A percentile compares a stretch with the other conserved stretches of the same genome.
Evolutionary conservation across 1,284 basidiomycete genomes (phyloP).

Genomic region (Cystobasidium pallidum): DNA sequence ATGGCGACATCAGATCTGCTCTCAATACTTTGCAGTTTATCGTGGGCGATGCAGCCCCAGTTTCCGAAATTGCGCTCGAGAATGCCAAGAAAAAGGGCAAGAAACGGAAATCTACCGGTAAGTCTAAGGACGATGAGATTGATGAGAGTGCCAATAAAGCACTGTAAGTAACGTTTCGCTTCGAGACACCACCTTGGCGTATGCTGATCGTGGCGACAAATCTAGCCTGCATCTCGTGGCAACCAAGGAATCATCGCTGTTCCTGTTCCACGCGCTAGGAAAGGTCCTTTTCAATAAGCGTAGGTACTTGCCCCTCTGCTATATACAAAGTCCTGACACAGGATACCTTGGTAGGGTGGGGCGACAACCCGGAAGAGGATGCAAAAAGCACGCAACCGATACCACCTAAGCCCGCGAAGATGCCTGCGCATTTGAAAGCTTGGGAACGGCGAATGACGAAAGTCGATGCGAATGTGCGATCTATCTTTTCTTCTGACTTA

Average conservation of each 20-base stretch:
- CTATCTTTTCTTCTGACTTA: not conserved
- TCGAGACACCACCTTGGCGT: not conserved
- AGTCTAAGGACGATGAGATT: conserved; percentile 55
- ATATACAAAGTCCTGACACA: not conserved
- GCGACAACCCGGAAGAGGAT: conserved; percentile 52
- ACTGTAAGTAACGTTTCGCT: conserved; percentile 56
- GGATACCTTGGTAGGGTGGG: conserved; percentile 51
- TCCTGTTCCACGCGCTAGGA: conserved; percentile 89
- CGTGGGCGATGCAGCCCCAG: conserved; percentile 49
- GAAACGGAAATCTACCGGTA: conserved; percentile 55
- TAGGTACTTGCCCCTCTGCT: conserved; percentile 57
- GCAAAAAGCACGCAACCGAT: conserved; percentile 50
- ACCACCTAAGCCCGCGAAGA: conserved; percentile 42
- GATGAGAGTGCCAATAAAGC: conserved; percentile 55
- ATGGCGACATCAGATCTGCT: conserved; percentile 89
- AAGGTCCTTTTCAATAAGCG: conserved; percentile 95
- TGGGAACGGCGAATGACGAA: conserved; percentile 61
- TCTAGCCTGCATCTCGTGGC: conserved; percentile 68
- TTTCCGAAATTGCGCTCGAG: conserved; percentile 52
- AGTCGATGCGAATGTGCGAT: conserved; percentile 75
- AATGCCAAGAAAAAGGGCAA: conserved; percentile 49
- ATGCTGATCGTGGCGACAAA: conserved; percentile 40
- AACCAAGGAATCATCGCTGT: conserved; percentile 79
- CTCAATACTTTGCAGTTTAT: conserved; percentile 88
- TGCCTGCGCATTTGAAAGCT: conserved; percentile 47